Evolutionary conservation across 2,329 filamentous ascomycete genomes (phyloP), one percentile per base, ranked within the genome.

Genomic region (Beauveria varroae): DNA sequence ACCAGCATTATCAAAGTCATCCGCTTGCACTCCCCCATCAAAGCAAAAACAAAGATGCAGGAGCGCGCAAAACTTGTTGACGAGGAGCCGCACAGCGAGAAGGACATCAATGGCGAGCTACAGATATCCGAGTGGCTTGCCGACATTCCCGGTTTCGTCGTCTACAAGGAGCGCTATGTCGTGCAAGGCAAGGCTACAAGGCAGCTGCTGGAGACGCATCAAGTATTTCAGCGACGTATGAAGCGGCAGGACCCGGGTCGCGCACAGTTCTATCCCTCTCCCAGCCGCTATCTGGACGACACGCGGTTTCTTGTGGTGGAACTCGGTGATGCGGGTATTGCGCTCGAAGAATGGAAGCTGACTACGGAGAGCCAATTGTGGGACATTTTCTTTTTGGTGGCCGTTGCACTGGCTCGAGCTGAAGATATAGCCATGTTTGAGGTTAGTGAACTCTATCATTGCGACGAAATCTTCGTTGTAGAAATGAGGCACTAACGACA

Each of bases 1-100:
- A 85, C 81, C 28, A 86, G 83, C 69, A 86, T 88, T 67, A 83
- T 88, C 72, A 88, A 88, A 66, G 80, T 83, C 22, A 84, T 87
- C 62, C 79, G 84, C 2, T 76, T 88, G 10, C 71, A 79, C 12
- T 86, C 83, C 0, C 81, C 82, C 4, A 82, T 86, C 63, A 83
- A 80, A 63, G 68, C 81, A 0, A 81, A 84, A 66, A 86, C 83
- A 8, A 85, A 83, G 62, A 71, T 80, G 0, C 83, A 86, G 68
- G 73, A 80, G 59, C 76, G 74, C 34, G 77, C 80, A 0, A 81
- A 80, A 0, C 73, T 86, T 0, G 80, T 86, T 5, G 83, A 86
- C 63, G 83, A 86, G 66, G 79, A 84, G 65, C 81, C 83, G 0
- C 83, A 84, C 62, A 72, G 74, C 2, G 80, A 82, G 62, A 75